Conservation (phyloP, 257 asterid species). For the Solanum lycopersicoides region DNA sequence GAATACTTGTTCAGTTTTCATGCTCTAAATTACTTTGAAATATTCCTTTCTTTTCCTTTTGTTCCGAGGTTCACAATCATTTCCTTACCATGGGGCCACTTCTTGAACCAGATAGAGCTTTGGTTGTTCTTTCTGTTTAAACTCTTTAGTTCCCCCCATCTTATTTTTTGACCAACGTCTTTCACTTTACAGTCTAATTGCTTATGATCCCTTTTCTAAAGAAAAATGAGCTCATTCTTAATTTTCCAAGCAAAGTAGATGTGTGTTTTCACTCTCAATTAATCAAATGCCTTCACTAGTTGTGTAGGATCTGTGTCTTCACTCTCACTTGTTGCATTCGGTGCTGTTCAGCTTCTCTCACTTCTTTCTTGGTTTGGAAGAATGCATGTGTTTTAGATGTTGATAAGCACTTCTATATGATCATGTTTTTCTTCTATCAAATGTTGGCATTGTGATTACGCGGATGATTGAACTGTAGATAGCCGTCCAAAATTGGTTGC, state of each 20-base stretch:
- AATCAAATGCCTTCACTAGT: neutral
- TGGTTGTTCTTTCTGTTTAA: neutral
- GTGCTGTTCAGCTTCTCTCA: neutral
- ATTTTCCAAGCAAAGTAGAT: neutral
- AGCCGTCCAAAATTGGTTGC: constrained; percentile 82
- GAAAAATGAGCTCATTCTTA: neutral
- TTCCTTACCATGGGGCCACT: neutral
- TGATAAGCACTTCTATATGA: neutral
- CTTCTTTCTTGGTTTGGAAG: neutral
- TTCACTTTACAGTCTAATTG: neutral
- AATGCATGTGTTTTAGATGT: neutral
- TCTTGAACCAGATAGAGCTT: neutral
- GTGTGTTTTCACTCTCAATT: neutral
- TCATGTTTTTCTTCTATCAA: neutral
- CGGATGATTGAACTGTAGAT: constrained; percentile 31
- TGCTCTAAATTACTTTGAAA: neutral
- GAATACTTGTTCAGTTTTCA: neutral
- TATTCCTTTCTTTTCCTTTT: neutral
- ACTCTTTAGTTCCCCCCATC: neutral
- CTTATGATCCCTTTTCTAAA: neutral
- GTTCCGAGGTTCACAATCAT: neutral
- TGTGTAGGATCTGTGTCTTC: neutral
- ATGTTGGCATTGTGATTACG: neutral
- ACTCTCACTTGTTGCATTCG: neutral
- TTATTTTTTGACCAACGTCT: neutral